These are phyloP conservation scores for Cubamyces sp. DNA, from an alignment of 768 basidiomycete species.

Conservation along the genomic window DNA sequence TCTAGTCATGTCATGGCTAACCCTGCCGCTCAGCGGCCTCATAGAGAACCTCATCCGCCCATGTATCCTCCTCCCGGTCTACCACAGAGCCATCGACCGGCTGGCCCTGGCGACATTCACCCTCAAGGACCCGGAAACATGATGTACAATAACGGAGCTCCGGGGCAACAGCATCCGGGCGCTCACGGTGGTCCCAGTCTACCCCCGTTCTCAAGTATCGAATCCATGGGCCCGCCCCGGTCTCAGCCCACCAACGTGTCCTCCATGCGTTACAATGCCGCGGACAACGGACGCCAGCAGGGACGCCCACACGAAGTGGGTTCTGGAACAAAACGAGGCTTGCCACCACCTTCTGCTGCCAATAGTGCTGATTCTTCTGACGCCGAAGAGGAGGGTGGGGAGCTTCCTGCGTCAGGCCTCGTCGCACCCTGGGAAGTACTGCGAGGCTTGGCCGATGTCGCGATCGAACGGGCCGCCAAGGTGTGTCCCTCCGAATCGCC, in stretches of 20 bases:
- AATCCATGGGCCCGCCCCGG: constrained; percentile 51
- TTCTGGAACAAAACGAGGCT: constrained; percentile 60
- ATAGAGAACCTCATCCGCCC: constrained; percentile 19
- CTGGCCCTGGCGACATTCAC: constrained; percentile 46
- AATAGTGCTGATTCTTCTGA: constrained; percentile 85
- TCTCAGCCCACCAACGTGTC: constrained; percentile 49
- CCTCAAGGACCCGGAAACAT: constrained; percentile 47
- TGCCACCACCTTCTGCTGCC: constrained; percentile 64
- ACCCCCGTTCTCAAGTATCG: constrained; percentile 74
- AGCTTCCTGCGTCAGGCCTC: constrained; percentile 78
- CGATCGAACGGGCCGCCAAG: constrained; percentile 78
- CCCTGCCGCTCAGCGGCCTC: constrained; percentile 10
- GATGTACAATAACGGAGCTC: constrained; percentile 39
- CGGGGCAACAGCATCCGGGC: constrained; percentile 13
- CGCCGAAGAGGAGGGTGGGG: constrained; percentile 83
- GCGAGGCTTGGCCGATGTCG: constrained; percentile 79
- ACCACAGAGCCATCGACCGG: constrained; percentile 35
- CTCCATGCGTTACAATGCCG: constrained; percentile 59
- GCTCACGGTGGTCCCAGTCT: constrained; percentile 53
- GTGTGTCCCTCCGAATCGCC: constrained; percentile 41
- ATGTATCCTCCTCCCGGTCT: constrained; percentile 15
- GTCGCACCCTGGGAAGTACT: constrained; percentile 89
- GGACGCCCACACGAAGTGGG: constrained; percentile 26
- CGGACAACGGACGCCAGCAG: constrained; percentile 40
- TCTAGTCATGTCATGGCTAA: constrained; percentile 22